phyloP scores from a whole-genome alignment of 768 basidiomycete species.

The Neoboletus magnificus region DNA sequence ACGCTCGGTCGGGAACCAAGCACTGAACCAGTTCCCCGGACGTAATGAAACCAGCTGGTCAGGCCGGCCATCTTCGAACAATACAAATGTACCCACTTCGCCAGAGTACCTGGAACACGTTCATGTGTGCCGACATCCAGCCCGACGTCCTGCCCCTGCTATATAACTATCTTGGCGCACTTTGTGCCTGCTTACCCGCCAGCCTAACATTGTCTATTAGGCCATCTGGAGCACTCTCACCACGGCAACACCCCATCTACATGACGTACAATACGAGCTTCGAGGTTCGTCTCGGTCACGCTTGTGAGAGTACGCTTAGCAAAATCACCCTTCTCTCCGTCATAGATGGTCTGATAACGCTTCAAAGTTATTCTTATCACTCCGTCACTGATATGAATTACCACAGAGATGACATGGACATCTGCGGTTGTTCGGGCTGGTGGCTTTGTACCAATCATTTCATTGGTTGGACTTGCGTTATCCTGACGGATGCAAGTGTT shows the following conservation, averaged over 20 bases:
- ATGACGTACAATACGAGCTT: conserved; percentile 1
- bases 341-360: conserved; percentile 12
- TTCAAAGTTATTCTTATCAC: neutral
- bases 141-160: neutral
- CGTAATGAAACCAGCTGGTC: conserved; percentile 14
- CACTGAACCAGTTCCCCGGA: neutral
- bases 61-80: neutral
- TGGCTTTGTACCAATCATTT: neutral
- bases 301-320: neutral
- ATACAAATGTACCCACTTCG: neutral
- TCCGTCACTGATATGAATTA: neutral
- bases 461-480: no score
- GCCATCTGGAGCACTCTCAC: neutral
- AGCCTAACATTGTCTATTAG: neutral
- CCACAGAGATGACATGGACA: no score
- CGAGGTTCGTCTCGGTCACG: conserved; percentile 4
- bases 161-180: conserved; percentile 1
- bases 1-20: neutral
- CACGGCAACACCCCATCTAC: conserved; percentile 10
- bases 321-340: neutral
- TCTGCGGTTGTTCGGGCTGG: neutral
- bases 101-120: neutral
- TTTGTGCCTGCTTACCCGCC: neutral
- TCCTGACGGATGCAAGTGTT: neutral
- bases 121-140: conserved; percentile 1